These are phyloP conservation scores for Leishmania amazonensis DNA, from an alignment of 208 protist species.

Conservation along the genomic window DNA sequence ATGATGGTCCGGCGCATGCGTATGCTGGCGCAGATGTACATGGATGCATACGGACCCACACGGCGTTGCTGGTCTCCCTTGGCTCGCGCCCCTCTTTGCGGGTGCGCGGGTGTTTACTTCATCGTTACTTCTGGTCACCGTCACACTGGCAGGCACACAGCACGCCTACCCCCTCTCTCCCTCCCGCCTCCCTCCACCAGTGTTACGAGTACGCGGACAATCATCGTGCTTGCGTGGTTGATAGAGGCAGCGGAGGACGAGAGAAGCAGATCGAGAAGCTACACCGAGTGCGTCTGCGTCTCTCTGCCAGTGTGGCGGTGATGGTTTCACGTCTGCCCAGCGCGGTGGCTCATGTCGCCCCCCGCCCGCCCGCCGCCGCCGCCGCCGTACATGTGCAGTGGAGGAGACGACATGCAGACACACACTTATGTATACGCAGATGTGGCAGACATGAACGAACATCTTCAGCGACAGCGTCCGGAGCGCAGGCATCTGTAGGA, in stretches of 20 bases:
- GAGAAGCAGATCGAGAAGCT: not conserved
- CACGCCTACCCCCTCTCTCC: not conserved
- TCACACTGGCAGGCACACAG: no score
- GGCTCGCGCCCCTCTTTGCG: not conserved
- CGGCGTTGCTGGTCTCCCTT: not conserved
- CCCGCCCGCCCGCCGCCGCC: not conserved
- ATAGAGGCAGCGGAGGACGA: not conserved
- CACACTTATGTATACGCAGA: not conserved
- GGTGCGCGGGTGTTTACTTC: not conserved
- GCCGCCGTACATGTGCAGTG: not conserved
- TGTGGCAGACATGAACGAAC: not conserved
- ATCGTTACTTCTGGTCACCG: not conserved
- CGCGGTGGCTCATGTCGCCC: not conserved
- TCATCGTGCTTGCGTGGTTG: not conserved
- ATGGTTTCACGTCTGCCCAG: not conserved
- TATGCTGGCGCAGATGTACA: not conserved
- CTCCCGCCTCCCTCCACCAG: not conserved
- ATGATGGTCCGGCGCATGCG: not conserved
- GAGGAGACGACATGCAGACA: not conserved
- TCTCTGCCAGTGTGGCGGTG: not conserved
- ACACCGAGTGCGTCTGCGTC: not conserved
- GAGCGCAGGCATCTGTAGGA: not conserved
- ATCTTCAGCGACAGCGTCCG: not conserved
- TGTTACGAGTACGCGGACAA: not conserved
- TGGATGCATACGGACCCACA: not conserved